A percentile compares a stretch with the other conserved stretches of the same genome.
Evolutionary conservation across 805 yeast species (phyloP).

Genomic region (Metschnikowia chrysomelidarum): DNA sequence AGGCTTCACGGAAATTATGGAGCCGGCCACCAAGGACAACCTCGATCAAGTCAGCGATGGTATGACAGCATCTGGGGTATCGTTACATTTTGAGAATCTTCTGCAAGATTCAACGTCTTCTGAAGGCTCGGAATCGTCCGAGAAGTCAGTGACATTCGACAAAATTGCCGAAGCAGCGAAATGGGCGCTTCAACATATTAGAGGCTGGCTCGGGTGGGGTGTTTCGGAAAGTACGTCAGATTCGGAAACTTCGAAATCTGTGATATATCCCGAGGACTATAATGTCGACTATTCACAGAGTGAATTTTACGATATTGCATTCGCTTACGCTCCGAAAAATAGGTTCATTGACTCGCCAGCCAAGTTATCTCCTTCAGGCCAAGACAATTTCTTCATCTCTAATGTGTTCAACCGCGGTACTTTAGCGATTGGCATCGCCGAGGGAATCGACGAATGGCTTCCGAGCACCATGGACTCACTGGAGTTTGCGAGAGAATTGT

Average conservation of each 20-base stretch:
- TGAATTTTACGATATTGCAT: conserved; percentile 3
- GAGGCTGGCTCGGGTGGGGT: conserved; percentile 5
- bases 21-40: too few relatives aligned
- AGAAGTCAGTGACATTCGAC: background rate
- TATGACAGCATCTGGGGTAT: conserved; percentile 6
- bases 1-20: too few relatives aligned
- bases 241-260: too few relatives aligned
- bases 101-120: background rate
- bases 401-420: conserved; percentile 1
- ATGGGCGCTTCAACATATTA: background rate
- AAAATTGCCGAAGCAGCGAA: background rate
- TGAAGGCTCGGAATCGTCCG: background rate
- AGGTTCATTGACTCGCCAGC: background rate
- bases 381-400: conserved; percentile 4
- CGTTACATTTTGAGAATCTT: background rate
- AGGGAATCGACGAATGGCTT: conserved; percentile 3
- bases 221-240: too few relatives aligned
- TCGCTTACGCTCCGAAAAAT: background rate
- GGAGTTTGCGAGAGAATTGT: conserved; percentile 3
- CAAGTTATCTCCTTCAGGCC: conserved; percentile 1
- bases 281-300: background rate
- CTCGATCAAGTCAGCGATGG: background rate
- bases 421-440: conserved; percentile 6
- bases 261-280: conserved; percentile 2
- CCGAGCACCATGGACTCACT: background rate